Base-by-base conservation (phyloP, 805 yeast genomes). In the Blastobotrys attinorum region DNA sequence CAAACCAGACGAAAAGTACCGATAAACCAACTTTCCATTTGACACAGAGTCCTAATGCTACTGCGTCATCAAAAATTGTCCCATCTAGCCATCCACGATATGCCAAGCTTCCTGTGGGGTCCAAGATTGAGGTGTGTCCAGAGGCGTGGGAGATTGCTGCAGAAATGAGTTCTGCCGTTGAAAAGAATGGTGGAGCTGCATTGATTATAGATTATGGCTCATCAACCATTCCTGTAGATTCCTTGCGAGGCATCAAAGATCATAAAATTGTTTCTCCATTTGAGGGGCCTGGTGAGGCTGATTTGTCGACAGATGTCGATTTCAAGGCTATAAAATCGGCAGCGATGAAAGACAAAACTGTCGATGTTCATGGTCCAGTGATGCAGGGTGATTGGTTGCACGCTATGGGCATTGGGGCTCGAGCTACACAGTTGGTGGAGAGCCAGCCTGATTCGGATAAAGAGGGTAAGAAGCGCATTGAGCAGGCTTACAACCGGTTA, bases 331-430 rank as follows among this genome's bases (percentile, higher is more conserved):
- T 86, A 42, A 63, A 62, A 11, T 49, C 58, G 2, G 64, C 73
- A 33, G 59, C 69, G 16, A 44, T 41, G 41, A 37, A 51, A 25
- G 50, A 61, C 16, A 40, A 52, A 20, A 40, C 45, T 1, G 56
- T 67, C 41, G 47, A 57, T 11, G 63, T 60, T 3, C 67, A 66
- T 47, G 89, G 86, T 0, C 83, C 87, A 1, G 72, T 70, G 1
- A 79, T 78, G 34, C 95, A 86, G 57, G 90, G 87, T 4, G 85
- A 81, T 56, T 86, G 87, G 79, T 67, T 86, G 17, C 81, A 82
- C 52, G 71, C 72, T 31, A 65, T 84, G 71, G 95, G 95, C 0
- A 76, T 86, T 27, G 86, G 81, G 0, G 75, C 78, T 47, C 67
- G 95, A 22, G 76, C 81, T 4, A 59, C 65, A 0, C 49, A 55